Conservation (phyloP, 495 filamentous ascomycete genomes). For the Trichocladium uniseriatum region DNA sequence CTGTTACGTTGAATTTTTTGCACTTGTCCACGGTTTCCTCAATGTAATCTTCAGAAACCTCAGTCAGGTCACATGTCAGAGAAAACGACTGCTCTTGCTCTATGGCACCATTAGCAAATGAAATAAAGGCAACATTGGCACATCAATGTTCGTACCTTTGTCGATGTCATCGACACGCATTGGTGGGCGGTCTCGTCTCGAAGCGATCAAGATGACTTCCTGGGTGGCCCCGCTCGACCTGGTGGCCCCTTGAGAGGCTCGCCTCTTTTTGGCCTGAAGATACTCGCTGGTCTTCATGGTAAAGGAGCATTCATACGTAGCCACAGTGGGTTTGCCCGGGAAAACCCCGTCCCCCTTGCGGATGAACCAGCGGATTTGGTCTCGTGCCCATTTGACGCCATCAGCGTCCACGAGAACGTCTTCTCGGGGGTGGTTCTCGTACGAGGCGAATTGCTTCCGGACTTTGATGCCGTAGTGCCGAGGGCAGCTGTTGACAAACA, state of each 20-base stretch:
- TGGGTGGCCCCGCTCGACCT: not conserved
- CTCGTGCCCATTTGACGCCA: conserved; percentile 15
- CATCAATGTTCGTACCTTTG: not conserved
- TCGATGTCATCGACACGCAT: conserved; percentile 6
- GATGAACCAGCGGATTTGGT: conserved; percentile 24
- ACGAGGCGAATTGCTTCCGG: conserved; percentile 7
- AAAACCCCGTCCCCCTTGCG: conserved; percentile 21
- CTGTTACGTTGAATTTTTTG: conserved; percentile 16
- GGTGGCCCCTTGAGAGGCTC: not conserved
- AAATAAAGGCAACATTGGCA: not conserved
- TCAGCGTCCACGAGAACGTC: conserved; percentile 13
- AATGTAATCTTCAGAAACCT: conserved; percentile 6
- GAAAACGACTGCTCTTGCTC: conserved; percentile 6
- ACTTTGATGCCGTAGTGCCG: conserved; percentile 26
- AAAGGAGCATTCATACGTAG: conserved; percentile 18
- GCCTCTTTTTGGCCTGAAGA: not conserved
- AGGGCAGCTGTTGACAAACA: conserved; percentile 14
- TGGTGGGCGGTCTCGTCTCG: conserved; percentile 10
- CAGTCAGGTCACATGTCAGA: conserved; percentile 18
- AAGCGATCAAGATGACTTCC: conserved; percentile 20
- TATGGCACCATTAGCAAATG: not conserved
- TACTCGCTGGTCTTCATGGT: conserved; percentile 14
- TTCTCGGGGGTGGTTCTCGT: conserved; percentile 7
- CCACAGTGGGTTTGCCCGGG: conserved; percentile 12
- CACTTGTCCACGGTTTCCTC: conserved; percentile 4